These are phyloP conservation scores for Capillidium heterosporum DNA, from an alignment of 371 early-diverging fungal species.

Conservation along the genomic window DNA sequence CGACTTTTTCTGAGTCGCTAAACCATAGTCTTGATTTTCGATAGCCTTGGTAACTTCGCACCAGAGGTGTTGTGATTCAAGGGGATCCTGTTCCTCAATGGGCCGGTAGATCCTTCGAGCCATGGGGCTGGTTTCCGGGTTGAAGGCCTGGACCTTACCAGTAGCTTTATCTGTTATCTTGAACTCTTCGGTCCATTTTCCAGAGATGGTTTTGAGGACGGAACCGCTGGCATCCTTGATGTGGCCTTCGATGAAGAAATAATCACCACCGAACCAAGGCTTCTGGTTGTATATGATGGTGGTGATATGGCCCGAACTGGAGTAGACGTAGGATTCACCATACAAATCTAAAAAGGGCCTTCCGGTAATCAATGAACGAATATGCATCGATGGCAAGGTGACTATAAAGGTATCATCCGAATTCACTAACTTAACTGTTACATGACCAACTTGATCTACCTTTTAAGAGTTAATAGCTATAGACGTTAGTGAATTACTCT, in stretches of 20 bases:
- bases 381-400: constrained; percentile 29
- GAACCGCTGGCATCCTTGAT: constrained; percentile 10
- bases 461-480: background rate
- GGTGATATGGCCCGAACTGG: constrained; percentile 21
- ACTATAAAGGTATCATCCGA: constrained; percentile 30
- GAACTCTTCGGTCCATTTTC: constrained; percentile 8
- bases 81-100: constrained; percentile 28
- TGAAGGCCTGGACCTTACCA: background rate
- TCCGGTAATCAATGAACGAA: constrained; percentile 34
- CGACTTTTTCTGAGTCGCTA: constrained; percentile 48
- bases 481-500: constrained; percentile 9
- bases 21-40: constrained; percentile 34
- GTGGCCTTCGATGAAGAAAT: constrained; percentile 24
- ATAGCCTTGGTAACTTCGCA: constrained; percentile 45
- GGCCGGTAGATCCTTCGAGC: constrained; percentile 25
- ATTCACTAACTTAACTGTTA: constrained; percentile 18
- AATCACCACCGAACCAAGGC: constrained; percentile 32
- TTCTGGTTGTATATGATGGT: constrained; percentile 23
- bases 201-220: constrained; percentile 1
- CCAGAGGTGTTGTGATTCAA: constrained; percentile 63
- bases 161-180: background rate
- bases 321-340: constrained; percentile 27
- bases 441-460: constrained; percentile 32
- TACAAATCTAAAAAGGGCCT: constrained; percentile 33
- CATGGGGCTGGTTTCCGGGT: constrained; percentile 12